Evolutionary conservation across 352 stramenopile species (phyloP), one percentile per base, ranked within the genome.

Genomic region (Phytophthora hybrid): DNA sequence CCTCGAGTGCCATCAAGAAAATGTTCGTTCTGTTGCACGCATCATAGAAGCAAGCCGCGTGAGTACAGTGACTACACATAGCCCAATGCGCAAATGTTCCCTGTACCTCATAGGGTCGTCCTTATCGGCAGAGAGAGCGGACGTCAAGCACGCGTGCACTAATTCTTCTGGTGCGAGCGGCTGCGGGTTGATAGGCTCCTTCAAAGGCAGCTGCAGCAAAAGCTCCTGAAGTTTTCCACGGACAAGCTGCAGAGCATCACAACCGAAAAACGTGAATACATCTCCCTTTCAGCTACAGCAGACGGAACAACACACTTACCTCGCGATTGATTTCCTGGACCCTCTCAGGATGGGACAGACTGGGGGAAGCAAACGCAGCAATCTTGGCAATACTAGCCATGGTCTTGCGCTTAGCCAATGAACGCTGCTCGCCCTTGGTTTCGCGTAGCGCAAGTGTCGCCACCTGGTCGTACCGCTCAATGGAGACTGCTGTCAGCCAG

Each of bases 381-480:
- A 96, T 88, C 54, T 95, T 94, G 0, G 87, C 84, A 63, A 95
- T 88, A 41, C 90, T 95, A 13, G 80, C 73, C 72, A 96, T 84
- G 4, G 86, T 96, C 62, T 95, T 94, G 34, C 89, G 83, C 63
- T 83, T 84, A 9, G 79, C 32, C 6, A 95, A 78, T 18, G 79
- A 94, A 10, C 56, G 46, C n/a, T 79, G 69, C 57, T 95, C 88
- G 3, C 57, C 51, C 29, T 80, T 72, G 0, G 85, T 84, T 66
- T 96, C 83, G 32, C 73, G 75, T 0, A 95, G 74, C n/a, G 87
- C 71, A 49, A 91, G 65, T 7, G 76, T 74, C n/a, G 83, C 79
- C 14, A 81, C 76, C 52, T 93, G 73, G 55, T 92, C 81, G 66
- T 88, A 94, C 41, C 87, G 78, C 37, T 93, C 84, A 8, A 85